phyloP scores from a whole-genome alignment of 2,329 filamentous ascomycete species.

The Cercospora berteroae region DNA sequence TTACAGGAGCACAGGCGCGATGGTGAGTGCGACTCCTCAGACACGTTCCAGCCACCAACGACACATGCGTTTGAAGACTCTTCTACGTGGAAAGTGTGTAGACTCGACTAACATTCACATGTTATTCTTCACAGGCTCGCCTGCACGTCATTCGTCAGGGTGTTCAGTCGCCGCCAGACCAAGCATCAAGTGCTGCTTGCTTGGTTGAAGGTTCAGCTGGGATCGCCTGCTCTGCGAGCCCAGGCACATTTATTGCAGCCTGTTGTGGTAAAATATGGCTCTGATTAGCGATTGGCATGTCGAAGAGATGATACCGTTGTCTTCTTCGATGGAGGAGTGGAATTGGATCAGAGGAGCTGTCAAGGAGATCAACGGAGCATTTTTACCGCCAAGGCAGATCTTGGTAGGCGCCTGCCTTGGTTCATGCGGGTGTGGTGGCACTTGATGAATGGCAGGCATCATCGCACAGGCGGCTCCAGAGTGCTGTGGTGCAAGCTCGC shows the following conservation, averaged over 20 bases:
- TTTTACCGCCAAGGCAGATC: background rate
- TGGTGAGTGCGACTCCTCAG: constrained; percentile 52
- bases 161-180: constrained; percentile 70
- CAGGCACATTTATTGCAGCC: constrained; percentile 17
- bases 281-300: background rate
- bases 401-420: background rate
- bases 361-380: background rate
- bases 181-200: constrained; percentile 61
- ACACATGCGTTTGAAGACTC: background rate
- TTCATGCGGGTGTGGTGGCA: background rate
- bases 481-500: background rate
- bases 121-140: constrained; percentile 57
- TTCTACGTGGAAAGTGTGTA: background rate
- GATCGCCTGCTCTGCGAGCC: constrained; percentile 9
- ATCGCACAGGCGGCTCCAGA: constrained; percentile 5
- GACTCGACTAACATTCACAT: background rate
- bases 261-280: constrained; percentile 9
- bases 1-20: constrained; percentile 60
- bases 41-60: background rate
- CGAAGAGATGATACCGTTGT: background rate
- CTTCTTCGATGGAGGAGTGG: background rate
- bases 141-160: constrained; percentile 65
- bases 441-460: constrained; percentile 1
- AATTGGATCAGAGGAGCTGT: background rate
- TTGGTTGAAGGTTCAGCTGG: constrained; percentile 59